Conservation (phyloP, 495 filamentous ascomycete species). For the Aspergillus coremiiformis region DNA sequence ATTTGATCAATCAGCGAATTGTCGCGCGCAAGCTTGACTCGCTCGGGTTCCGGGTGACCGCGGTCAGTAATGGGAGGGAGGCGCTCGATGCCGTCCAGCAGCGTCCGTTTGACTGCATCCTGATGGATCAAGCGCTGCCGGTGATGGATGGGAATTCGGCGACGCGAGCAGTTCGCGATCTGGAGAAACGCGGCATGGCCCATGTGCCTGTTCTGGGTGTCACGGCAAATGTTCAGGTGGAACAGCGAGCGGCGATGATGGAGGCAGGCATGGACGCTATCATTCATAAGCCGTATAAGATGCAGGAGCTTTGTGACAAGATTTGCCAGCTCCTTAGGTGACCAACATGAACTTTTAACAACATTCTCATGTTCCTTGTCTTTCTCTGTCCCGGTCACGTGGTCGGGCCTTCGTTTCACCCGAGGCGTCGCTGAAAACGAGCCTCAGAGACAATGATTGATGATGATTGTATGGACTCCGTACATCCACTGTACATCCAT, state of each 20-base stretch:
- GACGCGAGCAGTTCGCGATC: constrained; percentile 55
- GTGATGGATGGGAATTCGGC: constrained; percentile 72
- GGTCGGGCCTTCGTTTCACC: no score
- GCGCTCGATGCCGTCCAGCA: constrained; percentile 48
- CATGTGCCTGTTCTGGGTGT: constrained; percentile 72
- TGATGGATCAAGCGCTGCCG: constrained; percentile 86
- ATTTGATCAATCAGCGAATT: constrained; percentile 67
- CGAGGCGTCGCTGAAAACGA: no score
- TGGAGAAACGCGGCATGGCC: constrained; percentile 40
- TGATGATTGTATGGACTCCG: no score
- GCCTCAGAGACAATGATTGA: no score
- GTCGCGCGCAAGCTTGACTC: constrained; percentile 56
- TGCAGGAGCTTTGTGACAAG: constrained; percentile 62
- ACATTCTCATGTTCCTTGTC: no score
- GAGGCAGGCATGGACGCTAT: constrained; percentile 73
- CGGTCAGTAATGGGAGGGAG: constrained; percentile 70
- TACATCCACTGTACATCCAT: no score
- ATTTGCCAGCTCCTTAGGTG: constrained; percentile 28
- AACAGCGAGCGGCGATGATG: constrained; percentile 59
- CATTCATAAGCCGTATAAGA: constrained; percentile 73
- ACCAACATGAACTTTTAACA: no score
- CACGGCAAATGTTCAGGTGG: constrained; percentile 63
- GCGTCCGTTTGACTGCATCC: constrained; percentile 45
- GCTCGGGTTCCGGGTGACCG: constrained; percentile 54
- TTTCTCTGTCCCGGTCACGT: no score